These are phyloP conservation scores for Pythium oligandrum DNA, from an alignment of 352 stramenopile species.

Conservation along the genomic window DNA sequence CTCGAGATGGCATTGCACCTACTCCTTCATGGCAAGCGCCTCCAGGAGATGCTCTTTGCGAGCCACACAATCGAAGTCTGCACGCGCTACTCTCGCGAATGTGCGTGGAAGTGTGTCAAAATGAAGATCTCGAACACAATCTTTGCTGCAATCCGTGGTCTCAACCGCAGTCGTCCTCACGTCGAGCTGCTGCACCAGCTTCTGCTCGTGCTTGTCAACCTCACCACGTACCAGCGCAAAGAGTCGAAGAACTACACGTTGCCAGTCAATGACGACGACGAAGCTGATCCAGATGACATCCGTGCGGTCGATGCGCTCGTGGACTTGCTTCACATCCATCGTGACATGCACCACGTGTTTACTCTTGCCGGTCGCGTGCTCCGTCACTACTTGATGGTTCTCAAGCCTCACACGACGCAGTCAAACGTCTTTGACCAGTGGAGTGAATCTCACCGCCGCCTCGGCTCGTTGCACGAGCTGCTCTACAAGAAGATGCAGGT, in stretches of 20 bases:
- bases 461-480: conserved; percentile 44
- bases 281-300: conserved; percentile 48
- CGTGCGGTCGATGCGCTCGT: conserved; percentile 85
- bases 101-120: conserved; percentile 86
- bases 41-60: conserved; percentile 91
- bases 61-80: conserved; percentile 90
- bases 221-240: conserved; percentile 68
- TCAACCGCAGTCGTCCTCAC: conserved; percentile 95
- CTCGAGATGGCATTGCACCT: conserved; percentile 72
- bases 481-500: conserved; percentile 56
- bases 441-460: conserved; percentile 48
- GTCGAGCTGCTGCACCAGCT: conserved; percentile 91
- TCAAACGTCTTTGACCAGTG: conserved; percentile 26
- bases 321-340: conserved; percentile 94
- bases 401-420: conserved; percentile 11
- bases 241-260: conserved; percentile 36
- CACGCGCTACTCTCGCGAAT: conserved; percentile 88
- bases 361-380: conserved; percentile 55
- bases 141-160: conserved; percentile 87
- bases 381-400: conserved; percentile 46
- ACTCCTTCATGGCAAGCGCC: conserved; percentile 71
- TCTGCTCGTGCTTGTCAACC: conserved; percentile 82
- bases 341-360: conserved; percentile 85
- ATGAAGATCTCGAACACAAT: conserved; percentile 87
- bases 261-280: conserved; percentile 5